phyloP scores from a whole-genome alignment of 1,284 basidiomycete species.

The Puccinia hordei region DNA sequence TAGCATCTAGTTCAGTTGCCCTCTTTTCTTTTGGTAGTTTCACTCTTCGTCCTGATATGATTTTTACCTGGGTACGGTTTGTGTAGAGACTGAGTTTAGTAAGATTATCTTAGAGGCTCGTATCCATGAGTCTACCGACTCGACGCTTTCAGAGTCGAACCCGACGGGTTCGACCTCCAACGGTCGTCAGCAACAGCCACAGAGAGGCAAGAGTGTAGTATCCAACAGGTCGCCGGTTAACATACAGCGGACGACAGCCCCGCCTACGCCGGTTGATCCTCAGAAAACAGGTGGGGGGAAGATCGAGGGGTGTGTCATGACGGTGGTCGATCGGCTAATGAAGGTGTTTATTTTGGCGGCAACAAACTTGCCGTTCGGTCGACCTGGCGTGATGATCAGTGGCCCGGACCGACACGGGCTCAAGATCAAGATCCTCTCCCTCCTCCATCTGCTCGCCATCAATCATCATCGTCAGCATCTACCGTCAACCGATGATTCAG shows the following conservation, averaged over 20 bases:
- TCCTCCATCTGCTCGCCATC: not conserved
- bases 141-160: not conserved
- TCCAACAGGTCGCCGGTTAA: not conserved
- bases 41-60: not conserved
- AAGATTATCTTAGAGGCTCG: constrained; percentile 13
- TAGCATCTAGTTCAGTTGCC: constrained; percentile 9
- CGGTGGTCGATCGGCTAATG: not conserved
- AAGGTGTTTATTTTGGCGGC: not conserved
- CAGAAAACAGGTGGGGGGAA: not conserved
- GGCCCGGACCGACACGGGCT: not conserved
- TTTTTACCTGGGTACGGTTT: not conserved
- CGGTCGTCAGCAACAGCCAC: not conserved
- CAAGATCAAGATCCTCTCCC: constrained; percentile 9
- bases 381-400: not conserved
- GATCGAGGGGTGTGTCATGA: not conserved
- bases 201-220: not conserved
- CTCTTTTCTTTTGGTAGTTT: not conserved
- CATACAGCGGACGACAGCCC: not conserved
- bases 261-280: not conserved
- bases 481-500: not conserved
- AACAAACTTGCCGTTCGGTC: not conserved
- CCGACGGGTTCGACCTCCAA: not conserved
- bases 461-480: not conserved
- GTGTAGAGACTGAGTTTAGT: constrained; percentile 7
- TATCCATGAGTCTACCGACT: not conserved